These are phyloP conservation scores for Diversispora epigaea DNA, from an alignment of 192 early-diverging fungal species.

Conservation along the genomic window DNA sequence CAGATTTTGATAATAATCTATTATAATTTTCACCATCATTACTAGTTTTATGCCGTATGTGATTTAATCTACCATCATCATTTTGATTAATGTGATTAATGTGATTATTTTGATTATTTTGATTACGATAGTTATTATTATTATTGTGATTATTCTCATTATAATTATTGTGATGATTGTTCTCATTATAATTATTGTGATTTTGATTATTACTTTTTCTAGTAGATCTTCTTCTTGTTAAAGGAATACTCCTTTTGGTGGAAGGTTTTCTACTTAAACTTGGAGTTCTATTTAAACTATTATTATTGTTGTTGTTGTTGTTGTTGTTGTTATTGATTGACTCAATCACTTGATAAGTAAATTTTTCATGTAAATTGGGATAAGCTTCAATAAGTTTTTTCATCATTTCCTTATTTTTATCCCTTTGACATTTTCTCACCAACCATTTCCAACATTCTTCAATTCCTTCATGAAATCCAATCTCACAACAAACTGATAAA, in stretches of 20 bases:
- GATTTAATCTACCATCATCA: too few species aligned
- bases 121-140: too few species aligned
- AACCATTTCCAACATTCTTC: constrained; percentile 33
- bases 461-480: constrained; percentile 38
- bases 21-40: too few species aligned
- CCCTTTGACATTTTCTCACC: constrained; percentile 14
- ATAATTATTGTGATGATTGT: too few species aligned
- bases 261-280: background rate
- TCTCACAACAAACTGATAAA: constrained; percentile 31
- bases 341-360: background rate
- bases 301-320: too few species aligned
- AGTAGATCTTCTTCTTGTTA: background rate
- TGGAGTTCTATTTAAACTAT: background rate
- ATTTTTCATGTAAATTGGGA: constrained; percentile 26
- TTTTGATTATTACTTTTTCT: background rate
- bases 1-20: too few species aligned
- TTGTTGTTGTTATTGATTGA: background rate
- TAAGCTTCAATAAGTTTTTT: constrained; percentile 30
- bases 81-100: too few species aligned
- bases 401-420: constrained; percentile 31
- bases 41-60: too few species aligned
- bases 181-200: background rate
- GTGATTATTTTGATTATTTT: too few species aligned
- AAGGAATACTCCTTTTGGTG: background rate
- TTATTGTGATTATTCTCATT: too few species aligned